Base-by-base conservation (phyloP, 495 filamentous ascomycete genomes). In the Pseudotulostoma volvatum region DNA sequence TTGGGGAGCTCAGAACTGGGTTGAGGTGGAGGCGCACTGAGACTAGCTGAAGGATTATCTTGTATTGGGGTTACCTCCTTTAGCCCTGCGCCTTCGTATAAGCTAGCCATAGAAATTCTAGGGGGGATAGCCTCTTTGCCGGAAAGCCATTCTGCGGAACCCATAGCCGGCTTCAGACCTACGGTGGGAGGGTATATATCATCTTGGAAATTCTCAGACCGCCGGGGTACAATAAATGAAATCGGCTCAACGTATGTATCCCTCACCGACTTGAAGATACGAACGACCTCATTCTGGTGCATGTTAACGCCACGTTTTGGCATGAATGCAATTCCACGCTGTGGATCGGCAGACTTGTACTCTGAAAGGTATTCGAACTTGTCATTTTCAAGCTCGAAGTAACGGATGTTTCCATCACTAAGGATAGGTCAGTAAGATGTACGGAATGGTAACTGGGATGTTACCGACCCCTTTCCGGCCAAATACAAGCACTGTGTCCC, bases 341-440 rank as follows among this genome's bases (percentile, higher is more conserved):
- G 90, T 17, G 90, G 90, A 44, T 97, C 90, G 13, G 64, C 63
- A 3, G 90, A 96, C 61, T 95, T 93, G 68, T 96, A 90, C 54
- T 96, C 87, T 16, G 85, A 85, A 17, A 97, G 61, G 57, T 77
- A 90, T 54, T 96, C 90, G 55, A 97, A 93, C 59, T 93, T 94
- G 67, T 95, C 86, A 54, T 96, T 85, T 47, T 87, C 81, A 45
- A 92, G 86, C 58, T 97, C 90, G 55, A 81, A 97, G 62, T 97
- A 97, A 30, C 88, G 85, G 46, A 97, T 97, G 57, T 96, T 97
- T 47, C 90, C 90, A 50, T 97, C 90, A 60, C 85, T 93, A 43
- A 37, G 9, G 18, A 11, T 5, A 18, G 7, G 44, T 55, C 33
- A 54, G 49, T 34, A 33, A 33, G 54, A 18, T 3, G 17, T 28